These are phyloP conservation scores for Talaromyces proteolyticus DNA, from an alignment of 495 filamentous ascomycete species.

Conservation along the genomic window DNA sequence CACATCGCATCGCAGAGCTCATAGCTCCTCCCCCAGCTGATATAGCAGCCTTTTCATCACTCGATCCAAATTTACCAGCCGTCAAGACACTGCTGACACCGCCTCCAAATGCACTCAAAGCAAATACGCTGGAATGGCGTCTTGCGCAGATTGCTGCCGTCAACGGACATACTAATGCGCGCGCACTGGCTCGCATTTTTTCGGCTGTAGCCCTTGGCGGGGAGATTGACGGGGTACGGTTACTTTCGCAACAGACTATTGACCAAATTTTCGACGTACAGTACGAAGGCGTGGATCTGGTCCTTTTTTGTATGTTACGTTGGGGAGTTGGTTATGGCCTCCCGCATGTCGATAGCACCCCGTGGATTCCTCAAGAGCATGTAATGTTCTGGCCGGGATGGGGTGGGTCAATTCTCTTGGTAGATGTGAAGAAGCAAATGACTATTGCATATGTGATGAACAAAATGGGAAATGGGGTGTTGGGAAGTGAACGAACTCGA, in stretches of 20 bases:
- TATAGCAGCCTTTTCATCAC: not conserved
- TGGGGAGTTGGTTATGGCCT: constrained; percentile 19
- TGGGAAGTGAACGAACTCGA: constrained; percentile 23
- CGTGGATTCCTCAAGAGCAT: constrained; percentile 8
- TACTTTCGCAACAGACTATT: constrained; percentile 15
- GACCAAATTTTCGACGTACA: constrained; percentile 19
- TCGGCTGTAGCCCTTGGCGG: constrained; percentile 6
- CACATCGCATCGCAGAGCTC: constrained; percentile 9
- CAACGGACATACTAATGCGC: constrained; percentile 13
- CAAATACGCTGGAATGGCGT: constrained; percentile 1
- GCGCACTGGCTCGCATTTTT: constrained; percentile 8
- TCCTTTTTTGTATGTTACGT: constrained; percentile 9
- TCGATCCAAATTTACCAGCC: constrained; percentile 3
- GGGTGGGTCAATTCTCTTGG: constrained; percentile 21
- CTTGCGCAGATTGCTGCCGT: constrained; percentile 8
- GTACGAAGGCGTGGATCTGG: constrained; percentile 13
- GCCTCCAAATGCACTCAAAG: not conserved
- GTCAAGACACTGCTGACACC: not conserved
- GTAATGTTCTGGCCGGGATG: constrained; percentile 22
- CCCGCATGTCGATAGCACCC: not conserved
- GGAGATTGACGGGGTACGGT: not conserved
- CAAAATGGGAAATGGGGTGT: constrained; percentile 14
- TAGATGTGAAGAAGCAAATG: constrained; percentile 20
- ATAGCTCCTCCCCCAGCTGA: constrained; percentile 2
- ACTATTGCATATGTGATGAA: constrained; percentile 28